Conservation (phyloP, 805 yeast species). For the Scheffersomyces amazonensis region DNA sequence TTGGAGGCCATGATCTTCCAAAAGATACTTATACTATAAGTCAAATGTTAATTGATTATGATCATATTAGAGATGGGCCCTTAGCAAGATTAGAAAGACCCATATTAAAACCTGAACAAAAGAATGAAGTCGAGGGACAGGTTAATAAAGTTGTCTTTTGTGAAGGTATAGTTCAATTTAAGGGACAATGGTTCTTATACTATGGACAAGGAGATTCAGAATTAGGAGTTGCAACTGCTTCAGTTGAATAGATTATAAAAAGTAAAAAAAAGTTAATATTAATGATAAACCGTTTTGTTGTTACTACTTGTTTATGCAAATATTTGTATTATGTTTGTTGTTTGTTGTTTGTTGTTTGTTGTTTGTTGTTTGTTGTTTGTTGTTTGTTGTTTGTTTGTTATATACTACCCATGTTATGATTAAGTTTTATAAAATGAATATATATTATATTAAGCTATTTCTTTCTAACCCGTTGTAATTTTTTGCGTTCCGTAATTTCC, state of each 20-base stretch:
- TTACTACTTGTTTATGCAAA: no score
- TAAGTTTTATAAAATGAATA: no score
- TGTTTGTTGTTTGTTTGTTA: no score
- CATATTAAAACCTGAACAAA: conserved; percentile 28
- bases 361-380: no score
- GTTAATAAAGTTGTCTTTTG: conserved; percentile 42
- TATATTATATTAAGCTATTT: not conserved
- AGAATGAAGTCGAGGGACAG: conserved; percentile 36
- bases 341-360: no score
- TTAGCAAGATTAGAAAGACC: conserved; percentile 37
- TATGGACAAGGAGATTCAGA: conserved; percentile 44
- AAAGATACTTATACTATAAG: conserved; percentile 32
- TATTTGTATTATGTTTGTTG: no score
- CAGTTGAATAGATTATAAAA: conserved; percentile 4
- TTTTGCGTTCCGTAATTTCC: conserved; percentile 36
- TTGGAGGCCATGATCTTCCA: conserved; percentile 29
- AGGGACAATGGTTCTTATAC: conserved; percentile 40
- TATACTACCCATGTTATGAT: not conserved
- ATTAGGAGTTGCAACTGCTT: conserved; percentile 39
- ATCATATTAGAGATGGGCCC: conserved; percentile 31
- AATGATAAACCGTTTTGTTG: no score
- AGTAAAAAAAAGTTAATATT: no score
- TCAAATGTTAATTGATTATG: conserved; percentile 42
- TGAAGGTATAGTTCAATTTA: conserved; percentile 41
- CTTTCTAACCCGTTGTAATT: not conserved